Evolutionary conservation across 2,329 filamentous ascomycete genomes (phyloP).

Genomic region (Penicillium sp.): DNA sequence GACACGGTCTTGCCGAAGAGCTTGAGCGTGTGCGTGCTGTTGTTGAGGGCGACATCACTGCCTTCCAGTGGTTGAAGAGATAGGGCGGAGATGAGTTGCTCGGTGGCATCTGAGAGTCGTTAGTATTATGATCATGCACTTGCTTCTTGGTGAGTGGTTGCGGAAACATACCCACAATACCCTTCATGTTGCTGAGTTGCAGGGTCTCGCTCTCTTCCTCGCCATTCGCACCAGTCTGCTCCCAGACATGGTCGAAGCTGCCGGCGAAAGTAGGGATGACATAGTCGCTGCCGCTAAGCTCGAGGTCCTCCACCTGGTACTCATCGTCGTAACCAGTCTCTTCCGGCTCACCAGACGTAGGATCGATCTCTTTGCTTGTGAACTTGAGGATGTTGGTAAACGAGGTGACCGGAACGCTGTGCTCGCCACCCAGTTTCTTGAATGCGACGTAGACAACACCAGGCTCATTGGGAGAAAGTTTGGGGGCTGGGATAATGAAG

Average conservation of each 20-base stretch:
- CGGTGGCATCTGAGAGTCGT: conserved; percentile 72
- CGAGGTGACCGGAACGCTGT: conserved; percentile 72
- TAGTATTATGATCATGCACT: conserved; percentile 27
- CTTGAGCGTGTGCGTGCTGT: conserved; percentile 91
- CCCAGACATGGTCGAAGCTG: conserved; percentile 95
- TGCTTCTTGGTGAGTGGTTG: not conserved
- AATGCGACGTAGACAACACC: conserved; percentile 96
- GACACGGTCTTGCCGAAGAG: conserved; percentile 92
- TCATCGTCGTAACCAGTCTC: conserved; percentile 94
- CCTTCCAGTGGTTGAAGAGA: conserved; percentile 93
- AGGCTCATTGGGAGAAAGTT: conserved; percentile 79
- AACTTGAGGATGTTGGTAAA: conserved; percentile 97
- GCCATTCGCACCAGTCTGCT: conserved; percentile 83
- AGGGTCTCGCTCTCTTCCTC: conserved; percentile 91
- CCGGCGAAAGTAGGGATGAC: conserved; percentile 90
- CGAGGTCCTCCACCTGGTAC: conserved; percentile 93
- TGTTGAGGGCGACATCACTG: conserved; percentile 84
- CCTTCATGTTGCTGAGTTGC: conserved; percentile 84
- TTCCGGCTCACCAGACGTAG: conserved; percentile 88
- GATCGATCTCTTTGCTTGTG: conserved; percentile 97
- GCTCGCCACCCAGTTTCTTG: conserved; percentile 75
- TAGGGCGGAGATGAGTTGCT: conserved; percentile 81
- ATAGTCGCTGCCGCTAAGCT: conserved; percentile 89
- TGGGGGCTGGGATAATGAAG: conserved; percentile 87
- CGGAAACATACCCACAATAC: conserved; percentile 74